Percentiles rank a stretch among this genome's conserved stretches.
Evolutionary conservation across 306 rosid genomes (phyloP).

Genomic region (Trifolium subterraneum): DNA sequence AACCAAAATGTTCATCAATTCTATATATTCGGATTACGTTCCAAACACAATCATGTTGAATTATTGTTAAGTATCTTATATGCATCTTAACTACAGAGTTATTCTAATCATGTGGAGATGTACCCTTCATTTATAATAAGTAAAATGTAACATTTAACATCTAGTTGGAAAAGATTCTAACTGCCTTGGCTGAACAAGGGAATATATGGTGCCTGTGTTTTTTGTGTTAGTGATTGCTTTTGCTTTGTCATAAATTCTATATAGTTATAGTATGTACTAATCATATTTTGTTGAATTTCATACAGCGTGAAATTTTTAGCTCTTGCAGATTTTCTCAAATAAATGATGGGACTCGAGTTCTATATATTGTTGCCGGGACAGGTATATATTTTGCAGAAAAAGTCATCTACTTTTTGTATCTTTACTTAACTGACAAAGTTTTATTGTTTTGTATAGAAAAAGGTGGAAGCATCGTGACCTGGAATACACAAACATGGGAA

Average conservation of each 20-base stretch:
- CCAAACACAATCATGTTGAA: constrained; percentile 19
- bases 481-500: constrained; percentile 85
- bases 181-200: constrained; percentile 10
- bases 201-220: constrained; percentile 19
- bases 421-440: constrained; percentile 36
- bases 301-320: constrained; percentile 75
- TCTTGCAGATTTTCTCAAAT: constrained; percentile 80
- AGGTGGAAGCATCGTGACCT: constrained; percentile 77
- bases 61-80: constrained; percentile 29
- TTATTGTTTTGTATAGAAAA: constrained; percentile 52
- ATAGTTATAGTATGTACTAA: constrained; percentile 25
- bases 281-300: constrained; percentile 40
- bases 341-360: constrained; percentile 53
- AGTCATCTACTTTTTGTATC: constrained; percentile 24
- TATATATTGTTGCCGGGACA: constrained; percentile 64
- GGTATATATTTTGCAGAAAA: constrained; percentile 53
- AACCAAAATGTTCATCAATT: neutral
- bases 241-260: constrained; percentile 8
- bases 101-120: constrained; percentile 13
- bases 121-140: constrained; percentile 15
- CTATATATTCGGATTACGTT: neutral
- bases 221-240: constrained; percentile 27
- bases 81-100: constrained; percentile 9
- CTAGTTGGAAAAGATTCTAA: constrained; percentile 9
- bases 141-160: constrained; percentile 10